Evolutionary conservation across 441 rosid genomes (phyloP).

Genomic region (Pelargonium australe): DNA sequence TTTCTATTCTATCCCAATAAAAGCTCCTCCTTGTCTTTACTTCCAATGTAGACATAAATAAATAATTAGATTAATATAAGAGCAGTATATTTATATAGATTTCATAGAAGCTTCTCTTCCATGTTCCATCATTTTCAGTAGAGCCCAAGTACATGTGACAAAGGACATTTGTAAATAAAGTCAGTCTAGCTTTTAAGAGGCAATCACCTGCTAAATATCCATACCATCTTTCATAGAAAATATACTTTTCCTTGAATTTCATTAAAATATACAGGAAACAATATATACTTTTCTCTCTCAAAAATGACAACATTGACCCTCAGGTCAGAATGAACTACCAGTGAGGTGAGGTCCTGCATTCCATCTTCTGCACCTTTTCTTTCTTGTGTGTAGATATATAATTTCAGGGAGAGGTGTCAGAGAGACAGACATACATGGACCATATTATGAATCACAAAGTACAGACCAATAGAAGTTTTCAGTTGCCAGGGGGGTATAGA

Average conservation of each 20-base stretch:
- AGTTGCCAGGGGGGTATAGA: slow-evolving; percentile 25
- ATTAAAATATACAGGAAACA: slow-evolving; percentile 38
- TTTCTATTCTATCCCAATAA: too few species aligned
- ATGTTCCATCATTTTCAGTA: too few species aligned
- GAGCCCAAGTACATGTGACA: too few species aligned
- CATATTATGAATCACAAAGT: slow-evolving; percentile 21
- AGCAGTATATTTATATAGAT: too few species aligned
- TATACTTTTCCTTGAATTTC: slow-evolving; percentile 34
- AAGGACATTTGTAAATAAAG: too few species aligned
- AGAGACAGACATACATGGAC: slow-evolving; percentile 15
- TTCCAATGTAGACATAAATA: too few species aligned
- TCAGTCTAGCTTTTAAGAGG: neutral
- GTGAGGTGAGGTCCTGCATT: slow-evolving; percentile 16
- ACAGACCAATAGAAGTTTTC: slow-evolving; percentile 25
- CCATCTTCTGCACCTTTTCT: slow-evolving; percentile 22
- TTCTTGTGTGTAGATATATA: slow-evolving; percentile 17
- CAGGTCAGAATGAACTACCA: slow-evolving; percentile 21
- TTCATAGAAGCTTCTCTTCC: too few species aligned
- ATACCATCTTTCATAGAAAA: slow-evolving; percentile 11
- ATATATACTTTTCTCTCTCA: slow-evolving; percentile 33
- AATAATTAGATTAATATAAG: too few species aligned
- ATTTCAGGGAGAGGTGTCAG: slow-evolving; percentile 26
- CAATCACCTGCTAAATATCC: neutral
- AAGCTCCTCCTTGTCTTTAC: too few species aligned
- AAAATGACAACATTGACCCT: slow-evolving; percentile 33